phyloP scores from a whole-genome alignment of 2,329 filamentous ascomycete species.

The Massarina eburnea region DNA sequence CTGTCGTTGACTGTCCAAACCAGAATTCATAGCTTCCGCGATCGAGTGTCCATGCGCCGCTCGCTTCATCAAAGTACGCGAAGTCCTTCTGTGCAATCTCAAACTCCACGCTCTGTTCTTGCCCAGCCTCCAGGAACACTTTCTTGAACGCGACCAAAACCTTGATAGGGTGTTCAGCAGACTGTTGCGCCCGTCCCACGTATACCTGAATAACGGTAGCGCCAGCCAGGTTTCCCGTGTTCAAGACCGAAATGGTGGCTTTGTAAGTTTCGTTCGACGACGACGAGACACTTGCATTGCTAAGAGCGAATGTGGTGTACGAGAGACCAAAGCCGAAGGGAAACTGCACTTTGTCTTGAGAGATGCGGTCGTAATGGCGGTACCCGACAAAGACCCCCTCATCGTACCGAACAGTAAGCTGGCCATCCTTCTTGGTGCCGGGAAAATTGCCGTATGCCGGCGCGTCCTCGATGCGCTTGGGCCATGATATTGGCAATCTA shows the following conservation, averaged over 20 bases:
- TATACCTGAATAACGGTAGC: slow-evolving; percentile 60
- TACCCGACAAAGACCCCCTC: slow-evolving; percentile 60
- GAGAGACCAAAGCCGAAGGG: slow-evolving; percentile 44
- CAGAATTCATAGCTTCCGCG: slow-evolving; percentile 33
- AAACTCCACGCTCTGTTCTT: slow-evolving; percentile 60
- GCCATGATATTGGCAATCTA: slow-evolving; percentile 44
- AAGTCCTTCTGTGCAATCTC: slow-evolving; percentile 25
- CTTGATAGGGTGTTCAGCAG: slow-evolving; percentile 59
- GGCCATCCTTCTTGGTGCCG: slow-evolving; percentile 45
- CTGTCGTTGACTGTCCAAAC: slow-evolving; percentile 31
- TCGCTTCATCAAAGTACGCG: slow-evolving; percentile 35
- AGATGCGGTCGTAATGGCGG: slow-evolving; percentile 61
- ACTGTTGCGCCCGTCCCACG: slow-evolving; percentile 51
- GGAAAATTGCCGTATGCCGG: slow-evolving; percentile 44
- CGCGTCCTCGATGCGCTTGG: slow-evolving; percentile 36
- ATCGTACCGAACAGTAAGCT: slow-evolving; percentile 63
- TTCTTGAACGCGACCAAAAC: slow-evolving; percentile 70
- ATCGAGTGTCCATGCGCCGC: slow-evolving; percentile 33
- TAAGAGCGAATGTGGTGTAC: slow-evolving; percentile 45
- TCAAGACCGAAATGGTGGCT: slow-evolving; percentile 49
- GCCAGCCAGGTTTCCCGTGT: slow-evolving; percentile 54
- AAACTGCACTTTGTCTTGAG: slow-evolving; percentile 52
- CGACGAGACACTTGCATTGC: slow-evolving; percentile 62
- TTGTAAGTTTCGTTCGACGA: slow-evolving; percentile 49
- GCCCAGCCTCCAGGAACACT: slow-evolving; percentile 59